Evolutionary conservation across 1,284 basidiomycete genomes (phyloP), one percentile per base, ranked within the genome.

Genomic region (Gomphus bonarii): DNA sequence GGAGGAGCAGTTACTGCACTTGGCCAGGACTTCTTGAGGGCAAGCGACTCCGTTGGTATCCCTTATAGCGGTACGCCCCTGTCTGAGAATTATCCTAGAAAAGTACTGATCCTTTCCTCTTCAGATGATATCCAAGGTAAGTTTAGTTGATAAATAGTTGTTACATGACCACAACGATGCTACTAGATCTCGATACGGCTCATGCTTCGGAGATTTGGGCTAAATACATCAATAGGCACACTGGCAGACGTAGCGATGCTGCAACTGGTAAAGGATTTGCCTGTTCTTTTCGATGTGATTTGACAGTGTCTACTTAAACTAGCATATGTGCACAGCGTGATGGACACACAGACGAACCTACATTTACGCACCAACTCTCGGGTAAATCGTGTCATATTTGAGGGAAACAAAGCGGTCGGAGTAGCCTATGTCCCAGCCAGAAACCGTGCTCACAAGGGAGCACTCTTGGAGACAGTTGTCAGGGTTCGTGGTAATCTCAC

Each of bases 181-280:
- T 58, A 7, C 22, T 53, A 77, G 82, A 85, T 67, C 73, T 83
- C 48, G 68, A 73, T 57, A 83, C 82, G 38, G 66, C 77, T n/a
- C 79, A 85, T 61, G 82, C 73, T 18, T 76, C 83, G 54, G 84
- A 85, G 67, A 82, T 85, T 58, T 85, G 84, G 84, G 82, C 83
- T 46, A 86, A 87, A 66, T 87, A 85, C 65, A 82, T 86, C 72
- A 85, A 85, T 69, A 77, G 82, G 61, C 77, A 84, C 62, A 86
- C 83, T 28, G 84, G 84, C 57, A 73, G 84, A 59, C 80, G 83
- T 53, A 83, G 81, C 61, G 84, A 85, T 63, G 83, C 84, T 50
- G 82, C 84, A 5, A 84, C 82, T 51, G 81, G 81, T 81, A 60
- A 58, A 68, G 59, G 38, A 3, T 18, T 44, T 49, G 25, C 18